Evolutionary conservation across 176 grass and related monocot genomes (phyloP), one percentile per base, ranked within the genome.

Genomic region (Coix lacrymajobi): DNA sequence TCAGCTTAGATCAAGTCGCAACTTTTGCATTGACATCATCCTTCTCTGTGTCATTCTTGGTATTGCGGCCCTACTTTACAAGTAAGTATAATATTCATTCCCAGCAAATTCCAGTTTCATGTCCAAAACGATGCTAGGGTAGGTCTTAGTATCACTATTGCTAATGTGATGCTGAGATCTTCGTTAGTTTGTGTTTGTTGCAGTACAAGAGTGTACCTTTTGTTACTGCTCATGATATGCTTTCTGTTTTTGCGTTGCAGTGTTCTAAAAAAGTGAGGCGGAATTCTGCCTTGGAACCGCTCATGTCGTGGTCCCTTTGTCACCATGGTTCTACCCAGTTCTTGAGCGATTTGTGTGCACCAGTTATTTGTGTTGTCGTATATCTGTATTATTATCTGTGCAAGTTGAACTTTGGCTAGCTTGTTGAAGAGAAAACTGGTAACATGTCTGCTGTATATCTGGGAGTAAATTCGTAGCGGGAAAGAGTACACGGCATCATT

Each of bases 61-160:
- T 1, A 95, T 95, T 75, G 87, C 93, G n/a, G 93, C 93, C 93
- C 54, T 95, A 95, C 72, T 95, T 28, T 92, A 95, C 82, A 95
- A 95, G 93, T 92, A 86, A 92, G 93, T 92, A 62, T 92, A 62
- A 49, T 14, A 68, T 74, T 52, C 36, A 51, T 60, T n/a, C 7
- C 66, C 72, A 25, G 31, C 9, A 66, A 51, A 69, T 5, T 82
- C 52, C 32, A 43, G 36, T 73, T 76, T 44, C 11, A 32, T 66
- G 2, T 85, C 31, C 22, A 7, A 13, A 32, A 22, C 5, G 9
- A 49, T 0, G 11, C 31, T 32, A 12, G 4, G 2, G 58, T 64
- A 4, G 31, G 4, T 10, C 1, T 24, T 12, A 9, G 12, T 19
- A 17, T 9, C 17, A 54, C 7, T 60, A 11, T 40, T 67, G 16